These are phyloP conservation scores for Venturia carpophila DNA, from an alignment of 2,329 filamentous ascomycete species.

Conservation along the genomic window DNA sequence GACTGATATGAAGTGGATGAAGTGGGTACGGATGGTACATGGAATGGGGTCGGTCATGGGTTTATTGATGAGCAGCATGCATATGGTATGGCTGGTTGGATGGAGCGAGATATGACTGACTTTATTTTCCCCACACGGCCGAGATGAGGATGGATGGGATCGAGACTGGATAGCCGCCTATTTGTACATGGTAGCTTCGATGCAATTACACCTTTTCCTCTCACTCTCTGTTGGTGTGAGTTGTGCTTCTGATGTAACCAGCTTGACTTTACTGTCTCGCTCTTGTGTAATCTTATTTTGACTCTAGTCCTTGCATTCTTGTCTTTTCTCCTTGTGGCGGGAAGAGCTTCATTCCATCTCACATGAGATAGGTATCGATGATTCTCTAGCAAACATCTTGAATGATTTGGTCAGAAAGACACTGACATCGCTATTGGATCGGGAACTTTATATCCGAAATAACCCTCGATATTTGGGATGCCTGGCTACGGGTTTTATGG, in stretches of 20 bases:
- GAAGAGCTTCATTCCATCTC: no score
- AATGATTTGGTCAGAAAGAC: no score
- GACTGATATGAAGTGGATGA: constrained; percentile 8
- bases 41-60: background rate
- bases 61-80: background rate
- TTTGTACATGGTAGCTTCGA: constrained; percentile 7
- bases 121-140: background rate
- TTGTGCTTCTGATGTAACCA: background rate
- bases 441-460: no score
- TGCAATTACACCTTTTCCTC: constrained; percentile 8
- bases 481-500: no score
- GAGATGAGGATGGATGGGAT: background rate
- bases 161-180: constrained; percentile 10
- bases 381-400: no score
- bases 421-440: no score
- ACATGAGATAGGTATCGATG: no score
- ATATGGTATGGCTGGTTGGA: background rate
- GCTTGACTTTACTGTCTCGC: no score
- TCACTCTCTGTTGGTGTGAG: background rate
- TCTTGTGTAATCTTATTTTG: no score
- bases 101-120: background rate
- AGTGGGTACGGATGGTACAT: background rate
- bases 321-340: no score
- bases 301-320: no score
- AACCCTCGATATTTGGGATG: no score